A percentile compares a stretch with the other conserved stretches of the same genome.
Evolutionary conservation across 2,329 filamentous ascomycete genomes (phyloP).

Genomic region (Aspergillus vadensis): DNA sequence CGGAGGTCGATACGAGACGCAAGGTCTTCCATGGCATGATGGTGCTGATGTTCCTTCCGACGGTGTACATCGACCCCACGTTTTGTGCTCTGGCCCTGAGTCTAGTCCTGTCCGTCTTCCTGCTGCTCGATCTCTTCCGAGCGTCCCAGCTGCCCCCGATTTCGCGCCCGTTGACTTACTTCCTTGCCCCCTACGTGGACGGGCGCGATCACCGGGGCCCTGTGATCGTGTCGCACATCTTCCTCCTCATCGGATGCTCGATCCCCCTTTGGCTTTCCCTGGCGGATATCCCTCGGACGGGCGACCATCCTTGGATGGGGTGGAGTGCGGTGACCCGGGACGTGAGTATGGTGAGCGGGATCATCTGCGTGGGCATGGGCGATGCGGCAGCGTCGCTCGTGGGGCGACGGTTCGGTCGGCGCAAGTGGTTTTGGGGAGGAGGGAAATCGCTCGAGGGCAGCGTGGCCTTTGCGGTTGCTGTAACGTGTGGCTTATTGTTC

Average conservation of each 20-base stretch:
- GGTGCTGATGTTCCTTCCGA: conserved; percentile 90
- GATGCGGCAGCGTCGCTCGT: conserved; percentile 91
- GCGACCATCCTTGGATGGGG: conserved; percentile 59
- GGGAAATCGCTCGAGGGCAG: conserved; percentile 92
- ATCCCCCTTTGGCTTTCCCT: conserved; percentile 91
- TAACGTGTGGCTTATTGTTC: conserved; percentile 70
- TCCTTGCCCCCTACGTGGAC: conserved; percentile 91
- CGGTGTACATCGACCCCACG: conserved; percentile 81
- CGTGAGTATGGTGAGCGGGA: conserved; percentile 85
- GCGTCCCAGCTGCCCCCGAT: conserved; percentile 90
- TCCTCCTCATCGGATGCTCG: conserved; percentile 90
- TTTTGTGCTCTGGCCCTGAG: conserved; percentile 79
- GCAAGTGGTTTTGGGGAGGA: conserved; percentile 95
- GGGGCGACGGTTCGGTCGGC: conserved; percentile 78
- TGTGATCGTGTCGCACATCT: conserved; percentile 94
- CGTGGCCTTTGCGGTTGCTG: conserved; percentile 77
- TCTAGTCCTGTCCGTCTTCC: conserved; percentile 78
- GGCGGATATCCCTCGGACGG: conserved; percentile 65
- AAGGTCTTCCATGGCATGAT: conserved; percentile 99
- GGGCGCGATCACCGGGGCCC: conserved; percentile 89
- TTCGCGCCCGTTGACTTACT: conserved; percentile 79
- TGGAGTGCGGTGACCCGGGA: conserved; percentile 78
- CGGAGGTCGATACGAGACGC: conserved; percentile 90
- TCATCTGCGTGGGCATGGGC: conserved; percentile 92
- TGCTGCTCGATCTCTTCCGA: conserved; percentile 84